Evolutionary conservation across 1,139 yeast species (phyloP), one percentile per base, ranked within the genome.

Genomic region (Kodamaea derodonti): DNA sequence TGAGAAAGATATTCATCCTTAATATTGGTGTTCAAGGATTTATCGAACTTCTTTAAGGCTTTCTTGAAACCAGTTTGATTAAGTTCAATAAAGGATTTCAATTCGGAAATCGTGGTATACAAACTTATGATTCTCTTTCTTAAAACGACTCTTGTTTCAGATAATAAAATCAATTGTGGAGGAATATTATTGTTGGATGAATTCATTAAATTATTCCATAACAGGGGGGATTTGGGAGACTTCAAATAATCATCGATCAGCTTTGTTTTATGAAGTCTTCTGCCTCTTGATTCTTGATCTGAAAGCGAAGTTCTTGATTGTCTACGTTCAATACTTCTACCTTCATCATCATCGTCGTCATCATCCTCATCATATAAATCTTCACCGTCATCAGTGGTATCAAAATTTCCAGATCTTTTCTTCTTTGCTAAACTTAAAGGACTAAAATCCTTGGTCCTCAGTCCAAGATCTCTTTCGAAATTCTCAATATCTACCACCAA

Each of bases 1-100:
- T 50, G 49, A 17, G 47, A 43, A 37, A 69, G 52, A 45, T 67
- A 69, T 8, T 51, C 61, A 31, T 60, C 69, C 39, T 69, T 69
- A 37, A 69, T 46, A 29, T 56, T 48, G 6, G 73, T 64, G 35
- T 68, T 58, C 41, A 81, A 58, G 4, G 80, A 75, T 54, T 80
- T 81, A 54, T 81, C 88, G 49, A 80, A 80, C 51, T 81, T 81
- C 47, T 81, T 81, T 43, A 79, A 67, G 14, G 84, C 84, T 46
- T 81, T 81, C 39, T 72, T 69, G 56, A 80, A 80, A 14, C 86
- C 87, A 14, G 83, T 77, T 39, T 75, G 72, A 52, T 81, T 81
- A 46, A 81, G 63, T 47, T 81, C 87, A 37, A 80, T 71, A 49
- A 62, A 81, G 0, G 86, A 78, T 48, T 80, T 79, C 42, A 81